Evolutionary conservation across 1,139 yeast genomes (phyloP).

Genomic region (Pichia cactophila): DNA sequence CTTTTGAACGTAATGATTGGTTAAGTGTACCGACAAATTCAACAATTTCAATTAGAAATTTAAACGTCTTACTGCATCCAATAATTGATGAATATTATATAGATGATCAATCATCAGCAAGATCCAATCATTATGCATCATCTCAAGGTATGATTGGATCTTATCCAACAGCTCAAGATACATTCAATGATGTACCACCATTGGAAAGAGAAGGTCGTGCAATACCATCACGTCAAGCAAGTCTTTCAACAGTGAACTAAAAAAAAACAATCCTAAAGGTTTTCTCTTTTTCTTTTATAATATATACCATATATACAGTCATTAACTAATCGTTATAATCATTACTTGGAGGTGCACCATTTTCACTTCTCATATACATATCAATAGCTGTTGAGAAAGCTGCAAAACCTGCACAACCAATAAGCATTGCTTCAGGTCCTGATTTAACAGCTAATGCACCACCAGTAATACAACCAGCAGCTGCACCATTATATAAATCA

Average conservation of each 20-base stretch:
- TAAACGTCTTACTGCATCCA: constrained; percentile 86
- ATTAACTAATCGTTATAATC: constrained; percentile 54
- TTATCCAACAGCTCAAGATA: constrained; percentile 43
- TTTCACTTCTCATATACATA: constrained; percentile 78
- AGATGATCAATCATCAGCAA: constrained; percentile 51
- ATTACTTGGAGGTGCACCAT: constrained; percentile 75
- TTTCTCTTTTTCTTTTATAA: too few species aligned
- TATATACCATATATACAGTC: background rate
- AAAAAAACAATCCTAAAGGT: too few species aligned
- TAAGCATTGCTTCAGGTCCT: constrained; percentile 86
- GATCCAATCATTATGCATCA: constrained; percentile 80
- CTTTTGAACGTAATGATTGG: constrained; percentile 97
- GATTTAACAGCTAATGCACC: constrained; percentile 83
- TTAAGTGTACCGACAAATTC: constrained; percentile 94
- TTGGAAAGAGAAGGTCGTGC: constrained; percentile 76
- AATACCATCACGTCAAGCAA: constrained; percentile 1
- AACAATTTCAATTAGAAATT: constrained; percentile 70
- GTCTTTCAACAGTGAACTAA: background rate
- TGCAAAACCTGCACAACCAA: constrained; percentile 98
- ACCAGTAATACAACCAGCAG: constrained; percentile 94
- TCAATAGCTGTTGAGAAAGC: constrained; percentile 94
- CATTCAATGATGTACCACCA: constrained; percentile 65
- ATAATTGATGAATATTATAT: constrained; percentile 84
- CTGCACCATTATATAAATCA: constrained; percentile 85
- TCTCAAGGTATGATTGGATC: constrained; percentile 87